These are phyloP conservation scores for Luzula sylvatica DNA, from an alignment of 176 grass and related monocot genomes.

Conservation along the genomic window DNA sequence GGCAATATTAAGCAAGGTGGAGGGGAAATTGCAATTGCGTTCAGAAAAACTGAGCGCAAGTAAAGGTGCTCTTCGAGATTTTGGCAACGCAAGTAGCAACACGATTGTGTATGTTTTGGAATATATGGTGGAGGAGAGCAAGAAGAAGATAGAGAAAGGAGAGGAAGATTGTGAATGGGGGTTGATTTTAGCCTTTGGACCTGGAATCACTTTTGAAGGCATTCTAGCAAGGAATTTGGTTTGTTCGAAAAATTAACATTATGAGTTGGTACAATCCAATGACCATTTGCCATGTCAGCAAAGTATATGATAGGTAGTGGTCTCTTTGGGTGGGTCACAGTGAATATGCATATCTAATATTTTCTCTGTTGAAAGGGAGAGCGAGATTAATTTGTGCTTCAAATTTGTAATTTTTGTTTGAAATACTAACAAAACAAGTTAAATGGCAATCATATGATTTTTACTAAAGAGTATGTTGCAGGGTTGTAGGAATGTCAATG, in stretches of 20 bases:
- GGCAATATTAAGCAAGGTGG: constrained; percentile 69
- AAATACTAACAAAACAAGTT: too few relatives aligned
- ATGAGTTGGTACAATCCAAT: too few relatives aligned
- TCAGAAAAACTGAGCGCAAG: constrained; percentile 50
- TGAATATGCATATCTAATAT: too few relatives aligned
- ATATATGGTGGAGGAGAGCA: constrained; percentile 58
- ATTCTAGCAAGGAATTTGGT: constrained; percentile 62
- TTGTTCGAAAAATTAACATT: background rate
- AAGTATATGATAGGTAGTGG: too few relatives aligned
- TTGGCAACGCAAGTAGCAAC: constrained; percentile 72
- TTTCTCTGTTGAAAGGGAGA: too few relatives aligned
- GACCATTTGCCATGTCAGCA: background rate
- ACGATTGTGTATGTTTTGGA: constrained; percentile 77
- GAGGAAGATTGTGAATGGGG: constrained; percentile 51
- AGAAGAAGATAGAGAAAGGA: constrained; percentile 24
- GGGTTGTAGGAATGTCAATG: too few relatives aligned
- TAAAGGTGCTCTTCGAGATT: constrained; percentile 54
- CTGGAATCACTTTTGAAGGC: constrained; percentile 83
- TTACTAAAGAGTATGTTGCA: too few relatives aligned
- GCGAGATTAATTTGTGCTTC: too few relatives aligned
- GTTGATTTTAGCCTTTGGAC: constrained; percentile 69
- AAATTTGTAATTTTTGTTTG: too few relatives aligned
- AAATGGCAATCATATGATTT: too few relatives aligned
- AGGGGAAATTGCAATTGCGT: constrained; percentile 28
- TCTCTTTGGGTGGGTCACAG: too few relatives aligned